Conservation (phyloP, 2,329 filamentous ascomycete species). For the Coniochaeta hoffmannii region DNA sequence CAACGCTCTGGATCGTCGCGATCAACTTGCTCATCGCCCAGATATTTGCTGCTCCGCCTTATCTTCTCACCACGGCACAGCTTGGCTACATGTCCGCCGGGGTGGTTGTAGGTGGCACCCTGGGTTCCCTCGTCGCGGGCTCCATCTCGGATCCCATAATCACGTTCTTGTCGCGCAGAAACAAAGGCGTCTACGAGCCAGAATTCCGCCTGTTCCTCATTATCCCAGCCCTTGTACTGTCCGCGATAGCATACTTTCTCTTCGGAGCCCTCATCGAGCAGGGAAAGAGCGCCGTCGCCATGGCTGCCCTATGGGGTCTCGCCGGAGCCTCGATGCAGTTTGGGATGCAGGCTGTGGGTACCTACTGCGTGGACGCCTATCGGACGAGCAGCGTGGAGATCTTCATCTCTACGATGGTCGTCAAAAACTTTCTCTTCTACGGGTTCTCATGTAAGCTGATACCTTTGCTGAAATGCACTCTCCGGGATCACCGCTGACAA, state of each 20-base stretch:
- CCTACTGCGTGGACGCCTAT: slow-evolving; percentile 30
- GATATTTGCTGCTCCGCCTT: slow-evolving; percentile 30
- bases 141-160: slow-evolving; percentile 25
- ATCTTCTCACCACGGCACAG: slow-evolving; percentile 23
- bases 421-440: slow-evolving; percentile 36
- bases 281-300: slow-evolving; percentile 17
- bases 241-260: slow-evolving; percentile 22
- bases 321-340: slow-evolving; percentile 16
- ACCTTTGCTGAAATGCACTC: background rate
- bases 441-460: slow-evolving; percentile 22
- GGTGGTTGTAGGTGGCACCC: slow-evolving; percentile 27
- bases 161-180: slow-evolving; percentile 27
- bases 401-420: slow-evolving; percentile 33
- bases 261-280: slow-evolving; percentile 23
- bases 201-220: slow-evolving; percentile 30
- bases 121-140: slow-evolving; percentile 22
- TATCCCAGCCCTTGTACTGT: slow-evolving; percentile 18
- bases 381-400: slow-evolving; percentile 31
- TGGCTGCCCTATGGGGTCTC: slow-evolving; percentile 23
- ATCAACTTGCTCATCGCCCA: slow-evolving; percentile 30
- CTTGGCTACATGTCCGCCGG: slow-evolving; percentile 31
- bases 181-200: slow-evolving; percentile 31
- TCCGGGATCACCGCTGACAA: background rate
- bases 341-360: slow-evolving; percentile 21
- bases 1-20: slow-evolving; percentile 28